Base-by-base conservation (phyloP, 2,329 filamentous ascomycete genomes). In the Pseudonectria buxi region DNA sequence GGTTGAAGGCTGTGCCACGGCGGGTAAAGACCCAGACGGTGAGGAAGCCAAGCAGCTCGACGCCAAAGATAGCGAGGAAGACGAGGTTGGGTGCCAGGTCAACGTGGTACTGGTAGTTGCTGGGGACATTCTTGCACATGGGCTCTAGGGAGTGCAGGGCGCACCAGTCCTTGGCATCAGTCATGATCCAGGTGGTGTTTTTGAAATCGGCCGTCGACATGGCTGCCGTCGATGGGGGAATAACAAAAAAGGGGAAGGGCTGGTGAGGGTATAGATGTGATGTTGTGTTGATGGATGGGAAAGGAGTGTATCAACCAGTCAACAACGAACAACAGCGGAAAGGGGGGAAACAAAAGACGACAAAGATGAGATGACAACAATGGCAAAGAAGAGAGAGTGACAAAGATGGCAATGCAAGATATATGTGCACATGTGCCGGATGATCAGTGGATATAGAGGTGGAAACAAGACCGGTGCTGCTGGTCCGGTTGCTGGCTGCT, bases 81-180 rank as follows among this genome's bases (percentile, higher is more conserved):
- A 65, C 48, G 29, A 62, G 59, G 47, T 80, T 80, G 33, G 73
- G 69, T 9, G 58, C 56, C 2, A 78, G 51, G 24, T 62, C 56
- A 27, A 77, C 62, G 11, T 61, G 55, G 54, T 81, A 81, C 28
- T 63, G 49, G 50, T 79, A 74, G 48, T 63, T 68, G 39, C 44
- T 51, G 13, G 16, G 26, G n/a, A 63, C 56, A n/a, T 53, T 22
- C 6, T 45, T 44, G 47, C 63, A 66, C n/a, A 44, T 26, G 11
- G 40, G 30, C 7, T 44, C 26, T 18, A 46, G 28, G 2, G 56
- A 57, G 40, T 62, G 43, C 4, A 49, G 9, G 30, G 27, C 42
- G 45, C 62, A 65, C 30, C 44, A 57, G 14, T 26, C 27, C 6
- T 26, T 34, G n/a, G 44, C 40, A 24, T 39, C 44, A 9, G 42